phyloP scores from a whole-genome alignment of 345 rosid genomes.

The Salix exigua region DNA sequence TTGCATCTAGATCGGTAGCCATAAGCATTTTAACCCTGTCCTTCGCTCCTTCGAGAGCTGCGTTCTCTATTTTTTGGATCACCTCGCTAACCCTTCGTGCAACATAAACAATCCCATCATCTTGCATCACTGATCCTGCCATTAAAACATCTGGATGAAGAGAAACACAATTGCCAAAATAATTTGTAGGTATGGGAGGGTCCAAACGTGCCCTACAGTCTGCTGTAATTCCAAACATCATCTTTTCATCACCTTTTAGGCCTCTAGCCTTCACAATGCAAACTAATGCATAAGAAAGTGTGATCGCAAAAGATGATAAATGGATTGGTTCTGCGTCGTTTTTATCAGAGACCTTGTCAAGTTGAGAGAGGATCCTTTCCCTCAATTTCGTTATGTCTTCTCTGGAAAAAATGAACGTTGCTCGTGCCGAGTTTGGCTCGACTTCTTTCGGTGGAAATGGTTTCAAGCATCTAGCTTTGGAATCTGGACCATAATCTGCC shows the following conservation, averaged over 20 bases:
- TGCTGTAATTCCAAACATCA: background rate
- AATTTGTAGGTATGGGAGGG: slow-evolving; percentile 8
- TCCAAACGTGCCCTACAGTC: slow-evolving; percentile 10
- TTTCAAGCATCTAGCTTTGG: background rate
- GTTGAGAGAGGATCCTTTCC: background rate
- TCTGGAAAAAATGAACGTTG: slow-evolving; percentile 28
- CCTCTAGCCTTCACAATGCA: slow-evolving; percentile 19
- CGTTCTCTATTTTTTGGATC: background rate
- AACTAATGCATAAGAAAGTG: slow-evolving; percentile 22
- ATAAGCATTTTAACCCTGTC: background rate
- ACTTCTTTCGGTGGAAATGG: background rate
- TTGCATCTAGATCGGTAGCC: too few relatives aligned
- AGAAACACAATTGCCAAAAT: slow-evolving; percentile 16
- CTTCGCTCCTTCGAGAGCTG: background rate
- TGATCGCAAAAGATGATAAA: slow-evolving; percentile 35
- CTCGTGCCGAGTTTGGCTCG: slow-evolving; percentile 13
- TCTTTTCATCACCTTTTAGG: background rate
- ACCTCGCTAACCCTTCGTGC: background rate
- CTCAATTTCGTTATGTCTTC: slow-evolving; percentile 27
- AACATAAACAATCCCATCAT: background rate
- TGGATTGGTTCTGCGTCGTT: background rate
- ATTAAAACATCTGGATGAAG: background rate
- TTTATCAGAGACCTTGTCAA: background rate
- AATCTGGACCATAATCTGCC: background rate
- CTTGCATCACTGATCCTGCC: background rate